phyloP scores from a whole-genome alignment of 2,329 filamentous ascomycete genomes.

The Leptographium flavum region DNA sequence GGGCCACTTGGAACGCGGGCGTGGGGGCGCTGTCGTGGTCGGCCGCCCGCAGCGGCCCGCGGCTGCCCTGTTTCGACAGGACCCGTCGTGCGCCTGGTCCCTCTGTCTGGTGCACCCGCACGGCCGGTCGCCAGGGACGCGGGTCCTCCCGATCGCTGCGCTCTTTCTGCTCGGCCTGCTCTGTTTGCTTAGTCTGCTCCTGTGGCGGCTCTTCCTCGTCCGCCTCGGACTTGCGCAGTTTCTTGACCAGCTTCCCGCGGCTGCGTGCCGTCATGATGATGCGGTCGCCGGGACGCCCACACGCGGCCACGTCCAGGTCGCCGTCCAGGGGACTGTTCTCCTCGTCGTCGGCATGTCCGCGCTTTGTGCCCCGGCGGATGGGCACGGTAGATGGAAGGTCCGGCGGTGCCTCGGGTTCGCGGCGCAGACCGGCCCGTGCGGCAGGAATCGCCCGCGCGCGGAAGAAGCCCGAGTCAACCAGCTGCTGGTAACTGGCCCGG shows the following conservation, averaged over 20 bases:
- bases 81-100: not conserved
- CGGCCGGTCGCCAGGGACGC: no score
- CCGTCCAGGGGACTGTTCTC: not conserved
- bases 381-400: no score
- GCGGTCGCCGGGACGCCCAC: not conserved
- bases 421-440: slow-evolving; percentile 31
- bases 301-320: not conserved
- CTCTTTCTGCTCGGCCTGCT: not conserved
- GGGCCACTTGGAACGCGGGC: no score
- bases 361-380: slow-evolving; percentile 30
- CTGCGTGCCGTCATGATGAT: slow-evolving; percentile 7
- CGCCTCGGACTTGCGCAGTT: slow-evolving; percentile 28
- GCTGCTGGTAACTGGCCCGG: slow-evolving; percentile 39
- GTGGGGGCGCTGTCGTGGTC: no score
- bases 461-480: slow-evolving; percentile 45
- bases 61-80: no score
- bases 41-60: no score
- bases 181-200: not conserved
- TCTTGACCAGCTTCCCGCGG: slow-evolving; percentile 29
- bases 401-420: no score
- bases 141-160: not conserved
- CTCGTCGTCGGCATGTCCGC: slow-evolving; percentile 15
- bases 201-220: not conserved
- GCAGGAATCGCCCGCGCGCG: slow-evolving; percentile 42
- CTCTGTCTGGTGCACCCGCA: no score